Conservation (phyloP, 164 flowering plant species). For the Tetrastigma voinierianum region DNA sequence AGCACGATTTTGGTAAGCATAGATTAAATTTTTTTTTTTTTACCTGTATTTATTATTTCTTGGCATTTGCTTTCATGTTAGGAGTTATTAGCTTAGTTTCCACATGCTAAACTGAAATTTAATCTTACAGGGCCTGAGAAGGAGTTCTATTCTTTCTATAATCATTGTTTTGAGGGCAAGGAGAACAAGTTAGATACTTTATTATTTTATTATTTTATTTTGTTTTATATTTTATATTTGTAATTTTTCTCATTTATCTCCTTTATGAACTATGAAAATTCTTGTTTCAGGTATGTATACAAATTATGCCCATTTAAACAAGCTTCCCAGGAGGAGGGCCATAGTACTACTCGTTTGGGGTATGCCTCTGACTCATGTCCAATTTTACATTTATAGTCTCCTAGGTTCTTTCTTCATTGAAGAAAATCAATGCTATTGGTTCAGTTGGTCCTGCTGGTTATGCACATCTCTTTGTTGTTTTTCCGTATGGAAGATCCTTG, state of each 20-base stretch:
- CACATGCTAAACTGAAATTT: conserved; percentile 5
- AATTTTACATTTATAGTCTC: neutral
- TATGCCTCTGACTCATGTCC: conserved; percentile 22
- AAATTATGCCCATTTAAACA: conserved; percentile 91
- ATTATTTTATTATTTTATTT: neutral
- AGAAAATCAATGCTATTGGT: neutral
- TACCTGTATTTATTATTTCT: neutral
- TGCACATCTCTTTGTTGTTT: neutral
- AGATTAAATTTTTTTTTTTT: neutral
- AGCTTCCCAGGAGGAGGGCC: conserved; percentile 92
- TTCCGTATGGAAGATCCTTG: neutral
- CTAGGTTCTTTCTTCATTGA: neutral
- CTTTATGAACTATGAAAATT: neutral
- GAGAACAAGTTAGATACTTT: conserved; percentile 66
- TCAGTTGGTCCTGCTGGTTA: neutral
- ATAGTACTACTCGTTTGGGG: conserved; percentile 81
- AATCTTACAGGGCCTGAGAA: conserved; percentile 67
- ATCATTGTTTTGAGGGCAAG: conserved; percentile 84
- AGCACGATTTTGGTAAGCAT: conserved; percentile 81
- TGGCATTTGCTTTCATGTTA: neutral
- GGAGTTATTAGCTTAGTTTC: neutral
- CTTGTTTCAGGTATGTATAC: conserved; percentile 75
- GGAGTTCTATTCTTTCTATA: conserved; percentile 90
- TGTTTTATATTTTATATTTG: neutral
- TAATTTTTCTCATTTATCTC: neutral